Conservation (phyloP, 345 rosid genomes). For the Melaleuca quinquenervia region DNA sequence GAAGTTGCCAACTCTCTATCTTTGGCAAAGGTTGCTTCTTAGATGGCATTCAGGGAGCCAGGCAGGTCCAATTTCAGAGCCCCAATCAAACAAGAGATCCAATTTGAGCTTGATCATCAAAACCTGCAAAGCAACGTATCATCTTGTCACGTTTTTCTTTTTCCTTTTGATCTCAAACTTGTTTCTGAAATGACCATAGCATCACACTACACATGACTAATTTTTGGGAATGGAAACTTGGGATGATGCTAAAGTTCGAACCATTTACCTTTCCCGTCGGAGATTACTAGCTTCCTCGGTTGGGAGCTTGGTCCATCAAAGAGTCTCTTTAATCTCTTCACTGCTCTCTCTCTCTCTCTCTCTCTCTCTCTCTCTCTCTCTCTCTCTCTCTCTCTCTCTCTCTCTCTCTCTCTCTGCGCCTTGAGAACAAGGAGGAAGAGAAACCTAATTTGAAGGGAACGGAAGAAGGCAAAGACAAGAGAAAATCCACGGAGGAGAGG, state of each 20-base stretch:
- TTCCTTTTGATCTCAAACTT: background rate
- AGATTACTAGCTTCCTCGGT: background rate
- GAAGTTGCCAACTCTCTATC: slow-evolving; percentile 19
- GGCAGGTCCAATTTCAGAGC: slow-evolving; percentile 15
- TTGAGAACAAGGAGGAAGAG: background rate
- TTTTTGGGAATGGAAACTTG: background rate
- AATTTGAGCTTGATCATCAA: background rate
- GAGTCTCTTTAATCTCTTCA: background rate
- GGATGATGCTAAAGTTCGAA: background rate
- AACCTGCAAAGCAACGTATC: background rate
- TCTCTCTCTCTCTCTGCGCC: background rate
- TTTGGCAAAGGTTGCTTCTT: slow-evolving; percentile 17
- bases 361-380: too few species aligned
- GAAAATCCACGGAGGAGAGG: background rate
- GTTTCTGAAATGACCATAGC: background rate
- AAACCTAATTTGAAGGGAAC: background rate
- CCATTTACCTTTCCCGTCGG: background rate
- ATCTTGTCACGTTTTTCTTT: background rate
- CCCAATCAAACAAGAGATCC: background rate
- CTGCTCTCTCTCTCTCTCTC: background rate
- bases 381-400: background rate
- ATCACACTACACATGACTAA: background rate
- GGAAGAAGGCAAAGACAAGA: background rate
- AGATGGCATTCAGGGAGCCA: slow-evolving; percentile 73
- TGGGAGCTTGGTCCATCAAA: background rate